Percentiles rank a stretch among this genome's conserved stretches.
phyloP scores from a whole-genome alignment of 345 rosid genomes.

The Aquilaria malaccensis region DNA sequence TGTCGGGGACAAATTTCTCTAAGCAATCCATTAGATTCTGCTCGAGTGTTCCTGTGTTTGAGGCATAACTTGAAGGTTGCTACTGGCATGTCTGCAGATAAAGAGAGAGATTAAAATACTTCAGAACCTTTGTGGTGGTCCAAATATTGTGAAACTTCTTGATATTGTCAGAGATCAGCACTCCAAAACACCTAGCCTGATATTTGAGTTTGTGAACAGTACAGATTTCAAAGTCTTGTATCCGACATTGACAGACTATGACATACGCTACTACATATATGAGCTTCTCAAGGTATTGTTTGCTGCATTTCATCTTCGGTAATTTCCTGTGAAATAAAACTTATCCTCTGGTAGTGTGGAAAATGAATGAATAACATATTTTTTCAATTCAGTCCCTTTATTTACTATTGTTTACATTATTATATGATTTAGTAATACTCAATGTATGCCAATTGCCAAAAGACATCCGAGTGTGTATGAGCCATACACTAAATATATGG shows the following conservation, averaged over 20 bases:
- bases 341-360: neutral
- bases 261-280: constrained; percentile 75
- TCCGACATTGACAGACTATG: constrained; percentile 85
- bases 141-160: constrained; percentile 62
- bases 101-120: constrained; percentile 83
- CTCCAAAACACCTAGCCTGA: constrained; percentile 79
- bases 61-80: no score
- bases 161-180: constrained; percentile 82
- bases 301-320: neutral
- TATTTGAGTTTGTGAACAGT: constrained; percentile 77
- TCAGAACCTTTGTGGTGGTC: constrained; percentile 75
- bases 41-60: no score
- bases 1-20: no score
- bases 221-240: constrained; percentile 77
- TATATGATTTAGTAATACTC: no score
- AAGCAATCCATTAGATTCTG: neutral
- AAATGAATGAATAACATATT: neutral
- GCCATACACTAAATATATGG: no score
- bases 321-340: neutral
- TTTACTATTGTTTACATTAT: neutral
- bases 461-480: no score
- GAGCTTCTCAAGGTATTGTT: constrained; percentile 69
- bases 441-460: no score
- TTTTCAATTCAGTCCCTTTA: no score
- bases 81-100: constrained; percentile 36